Base-by-base conservation (phyloP, 257 asterid species). In the Rubia yunnanensis region DNA sequence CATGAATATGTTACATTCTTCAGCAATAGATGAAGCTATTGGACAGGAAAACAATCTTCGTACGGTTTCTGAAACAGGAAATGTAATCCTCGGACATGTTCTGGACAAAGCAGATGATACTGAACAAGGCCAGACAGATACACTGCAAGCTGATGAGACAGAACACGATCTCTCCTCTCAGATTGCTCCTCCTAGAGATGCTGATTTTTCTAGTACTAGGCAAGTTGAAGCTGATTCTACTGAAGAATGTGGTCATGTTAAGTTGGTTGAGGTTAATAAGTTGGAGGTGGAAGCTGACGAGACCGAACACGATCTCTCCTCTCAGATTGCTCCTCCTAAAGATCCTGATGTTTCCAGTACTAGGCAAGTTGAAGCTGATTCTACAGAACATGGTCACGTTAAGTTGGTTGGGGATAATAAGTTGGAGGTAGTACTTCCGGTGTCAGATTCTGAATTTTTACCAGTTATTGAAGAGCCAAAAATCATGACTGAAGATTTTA, bases 141-240 rank as follows among this genome's bases (percentile, higher is more conserved):
- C 63, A 50, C 60, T 49, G 67, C 77, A 46, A 17, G 23, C 84
- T 67, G 78, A 70, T 34, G 76, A 60, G 65, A 71, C 52, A 53
- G 67, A 81, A 67, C 56, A 62, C 44, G 80, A 74, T 68, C 48
- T 68, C 27, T 56, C 79, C 55, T 58, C 64, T 60, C 78, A 67
- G 65, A 72, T 28, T 72, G 72, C 67, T 65, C 60, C 70, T 58
- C 69, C 31, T 71, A 71, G 65, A 48, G 39, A 50, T 23, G 23
- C 35, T 18, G 79, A 66, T 69, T 65, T 77, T 78, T 48, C 70
- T 54, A 58, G 72, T 31, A 71, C 39, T 65, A 60, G 54, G 30
- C 67, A 70, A 67, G 67, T 56, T 27, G 63, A 64, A 55, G 68
- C 70, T 75, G 79, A 48, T 74, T 68, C 71, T 28, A 44, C 73